Conservation (phyloP, 2,329 filamentous ascomycete species). For the Lecanicillium sp. region DNA sequence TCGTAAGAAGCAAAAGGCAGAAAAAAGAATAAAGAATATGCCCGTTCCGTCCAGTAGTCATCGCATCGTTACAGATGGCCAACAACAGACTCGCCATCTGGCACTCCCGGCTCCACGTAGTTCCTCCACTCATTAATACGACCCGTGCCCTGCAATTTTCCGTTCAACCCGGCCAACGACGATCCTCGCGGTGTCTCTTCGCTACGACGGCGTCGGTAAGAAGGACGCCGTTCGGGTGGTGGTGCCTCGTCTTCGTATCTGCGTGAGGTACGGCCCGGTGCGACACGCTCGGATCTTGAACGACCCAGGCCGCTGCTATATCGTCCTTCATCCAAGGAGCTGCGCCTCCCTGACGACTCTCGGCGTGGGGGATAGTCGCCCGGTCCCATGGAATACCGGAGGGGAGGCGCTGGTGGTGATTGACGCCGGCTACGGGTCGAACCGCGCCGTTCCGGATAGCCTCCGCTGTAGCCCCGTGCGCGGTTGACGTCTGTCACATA, state of each 20-base stretch:
- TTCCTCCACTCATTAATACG: slow-evolving; percentile 40
- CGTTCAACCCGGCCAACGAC: slow-evolving; percentile 38
- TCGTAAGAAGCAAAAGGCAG: not conserved
- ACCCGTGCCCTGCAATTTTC: slow-evolving; percentile 35
- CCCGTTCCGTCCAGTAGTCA: not conserved
- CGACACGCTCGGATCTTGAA: slow-evolving; percentile 5
- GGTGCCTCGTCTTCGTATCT: slow-evolving; percentile 24
- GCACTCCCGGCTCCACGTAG: slow-evolving; percentile 36
- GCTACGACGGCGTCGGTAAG: slow-evolving; percentile 18
- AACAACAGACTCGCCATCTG: slow-evolving; percentile 21
- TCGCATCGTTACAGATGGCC: slow-evolving; percentile 7
- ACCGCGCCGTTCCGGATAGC: slow-evolving; percentile 40
- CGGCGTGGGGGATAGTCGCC: slow-evolving; percentile 2
- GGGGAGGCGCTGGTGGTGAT: slow-evolving; percentile 4
- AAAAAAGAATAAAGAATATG: not conserved
- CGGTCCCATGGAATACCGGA: slow-evolving; percentile 2
- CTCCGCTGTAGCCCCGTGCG: slow-evolving; percentile 30
- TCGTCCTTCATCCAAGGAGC: slow-evolving; percentile 1
- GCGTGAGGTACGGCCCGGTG: slow-evolving; percentile 2
- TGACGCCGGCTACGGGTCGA: slow-evolving; percentile 30
- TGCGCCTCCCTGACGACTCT: not conserved
- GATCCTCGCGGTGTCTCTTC: slow-evolving; percentile 27
- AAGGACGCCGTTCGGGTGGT: slow-evolving; percentile 16
- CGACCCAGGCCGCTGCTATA: slow-evolving; percentile 2
- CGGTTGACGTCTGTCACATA: slow-evolving; percentile 37